Percentiles rank a stretch among this genome's conserved stretches.
Conservation (phyloP, 257 asterid genomes). For the Cynanchum wilfordii region DNA sequence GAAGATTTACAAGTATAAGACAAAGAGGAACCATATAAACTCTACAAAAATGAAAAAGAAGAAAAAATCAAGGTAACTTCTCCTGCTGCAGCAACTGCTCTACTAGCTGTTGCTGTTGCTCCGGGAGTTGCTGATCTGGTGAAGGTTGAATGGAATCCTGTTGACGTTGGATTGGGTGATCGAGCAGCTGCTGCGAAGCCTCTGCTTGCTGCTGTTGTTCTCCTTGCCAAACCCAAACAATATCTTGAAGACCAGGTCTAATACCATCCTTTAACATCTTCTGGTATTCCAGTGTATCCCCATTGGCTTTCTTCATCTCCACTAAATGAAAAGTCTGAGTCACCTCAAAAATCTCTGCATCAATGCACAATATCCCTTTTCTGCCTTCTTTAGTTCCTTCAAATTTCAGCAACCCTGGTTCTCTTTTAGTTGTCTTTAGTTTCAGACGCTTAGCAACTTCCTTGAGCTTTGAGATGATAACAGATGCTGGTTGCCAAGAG, state of each 20-base stretch:
- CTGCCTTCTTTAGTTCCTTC: conserved; percentile 70
- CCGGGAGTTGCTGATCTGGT: conserved; percentile 15
- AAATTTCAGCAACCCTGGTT: conserved; percentile 58
- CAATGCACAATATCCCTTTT: conserved; percentile 59
- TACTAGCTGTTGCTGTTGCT: conserved; percentile 21
- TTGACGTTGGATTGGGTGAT: conserved; percentile 17
- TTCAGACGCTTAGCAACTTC: conserved; percentile 57
- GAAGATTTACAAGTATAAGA: neutral
- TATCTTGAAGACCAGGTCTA: conserved; percentile 73
- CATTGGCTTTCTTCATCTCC: conserved; percentile 66
- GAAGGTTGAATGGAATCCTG: conserved; percentile 5
- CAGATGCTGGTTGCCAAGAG: conserved; percentile 57
- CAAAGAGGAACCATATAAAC: neutral
- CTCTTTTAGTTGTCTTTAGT: conserved; percentile 60
- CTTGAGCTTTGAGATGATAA: conserved; percentile 63
- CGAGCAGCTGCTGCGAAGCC: conserved; percentile 14
- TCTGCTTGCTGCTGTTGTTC: conserved; percentile 28
- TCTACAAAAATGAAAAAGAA: neutral
- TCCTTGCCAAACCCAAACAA: conserved; percentile 74
- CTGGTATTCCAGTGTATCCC: conserved; percentile 71
- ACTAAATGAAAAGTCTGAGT: conserved; percentile 60
- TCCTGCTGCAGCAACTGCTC: conserved; percentile 20
- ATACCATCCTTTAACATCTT: conserved; percentile 51
- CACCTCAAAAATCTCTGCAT: conserved; percentile 78
- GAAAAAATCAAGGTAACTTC: conserved; percentile 36